Conservation (phyloP, 371 early-diverging fungal species). For the Mortierella sp. region DNA sequence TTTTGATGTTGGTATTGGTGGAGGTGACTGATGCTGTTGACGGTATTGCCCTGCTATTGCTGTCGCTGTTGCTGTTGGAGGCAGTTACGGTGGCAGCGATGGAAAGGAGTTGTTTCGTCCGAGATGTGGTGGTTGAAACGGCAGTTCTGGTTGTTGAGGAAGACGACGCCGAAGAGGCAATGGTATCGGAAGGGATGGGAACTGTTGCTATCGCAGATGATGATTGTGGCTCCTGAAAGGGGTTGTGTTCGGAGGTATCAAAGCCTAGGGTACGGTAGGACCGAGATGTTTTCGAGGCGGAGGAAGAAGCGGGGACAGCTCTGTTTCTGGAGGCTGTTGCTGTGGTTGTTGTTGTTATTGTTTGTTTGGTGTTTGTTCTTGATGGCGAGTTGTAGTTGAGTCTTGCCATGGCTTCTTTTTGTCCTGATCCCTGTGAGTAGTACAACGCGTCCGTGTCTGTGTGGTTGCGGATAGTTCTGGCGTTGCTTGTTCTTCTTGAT, state of each 20-base stretch:
- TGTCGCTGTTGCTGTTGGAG: background rate
- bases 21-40: background rate
- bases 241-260: constrained; percentile 25
- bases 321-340: background rate
- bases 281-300: background rate
- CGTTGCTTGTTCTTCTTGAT: background rate
- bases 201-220: background rate
- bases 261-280: background rate
- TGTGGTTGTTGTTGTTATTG: background rate
- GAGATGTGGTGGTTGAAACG: background rate
- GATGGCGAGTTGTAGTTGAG: constrained; percentile 20
- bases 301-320: background rate
- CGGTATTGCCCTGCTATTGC: background rate
- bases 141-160: constrained; percentile 7
- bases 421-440: background rate
- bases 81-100: background rate
- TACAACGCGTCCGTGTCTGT: background rate
- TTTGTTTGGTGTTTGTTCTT: background rate
- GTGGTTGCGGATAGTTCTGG: background rate
- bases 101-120: background rate
- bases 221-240: constrained; percentile 21
- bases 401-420: background rate
- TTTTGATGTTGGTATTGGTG: background rate
- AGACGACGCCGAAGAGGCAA: constrained; percentile 11
- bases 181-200: constrained; percentile 18